phyloP scores from a whole-genome alignment of 176 grass and related monocot genomes.

The Triticum timopheevii region DNA sequence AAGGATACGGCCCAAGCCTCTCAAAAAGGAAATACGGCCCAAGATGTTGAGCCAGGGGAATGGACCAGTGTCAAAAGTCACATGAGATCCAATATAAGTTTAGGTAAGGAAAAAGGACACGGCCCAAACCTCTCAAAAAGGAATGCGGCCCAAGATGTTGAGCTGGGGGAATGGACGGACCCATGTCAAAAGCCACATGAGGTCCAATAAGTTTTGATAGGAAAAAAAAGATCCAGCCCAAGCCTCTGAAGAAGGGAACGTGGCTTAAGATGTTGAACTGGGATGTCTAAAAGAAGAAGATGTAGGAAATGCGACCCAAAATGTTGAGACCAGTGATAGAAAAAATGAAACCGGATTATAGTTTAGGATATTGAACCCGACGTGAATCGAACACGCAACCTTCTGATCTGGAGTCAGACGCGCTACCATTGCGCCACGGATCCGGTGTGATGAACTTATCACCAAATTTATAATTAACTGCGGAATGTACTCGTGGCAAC shows the following conservation, averaged over 20 bases:
- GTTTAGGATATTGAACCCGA: slow-evolving; percentile 66
- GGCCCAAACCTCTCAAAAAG: too few relatives aligned
- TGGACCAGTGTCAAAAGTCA: background rate
- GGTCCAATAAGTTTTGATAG: too few relatives aligned
- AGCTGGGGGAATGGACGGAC: too few relatives aligned
- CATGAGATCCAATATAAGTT: background rate
- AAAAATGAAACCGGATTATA: background rate
- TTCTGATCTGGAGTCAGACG: slow-evolving; percentile 99
- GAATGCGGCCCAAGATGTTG: too few relatives aligned
- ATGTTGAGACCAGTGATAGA: background rate
- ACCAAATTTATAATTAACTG: too few relatives aligned
- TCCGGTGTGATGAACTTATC: background rate
- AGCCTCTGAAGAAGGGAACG: too few relatives aligned
- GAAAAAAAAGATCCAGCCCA: too few relatives aligned
- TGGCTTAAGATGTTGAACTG: background rate
- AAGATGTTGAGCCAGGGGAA: background rate
- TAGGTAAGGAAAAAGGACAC: too few relatives aligned
- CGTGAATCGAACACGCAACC: slow-evolving; percentile 99
- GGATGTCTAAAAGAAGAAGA: too few relatives aligned
- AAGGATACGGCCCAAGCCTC: too few relatives aligned
- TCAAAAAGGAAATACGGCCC: background rate
- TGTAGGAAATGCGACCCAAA: background rate
- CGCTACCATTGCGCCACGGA: slow-evolving; percentile 98
- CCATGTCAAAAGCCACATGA: too few relatives aligned
- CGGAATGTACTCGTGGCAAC: too few relatives aligned